Percentiles rank a stretch among this genome's conserved stretches.
phyloP scores from a whole-genome alignment of 169 alveolate genomes.

The Plasmodium berghei region DNA sequence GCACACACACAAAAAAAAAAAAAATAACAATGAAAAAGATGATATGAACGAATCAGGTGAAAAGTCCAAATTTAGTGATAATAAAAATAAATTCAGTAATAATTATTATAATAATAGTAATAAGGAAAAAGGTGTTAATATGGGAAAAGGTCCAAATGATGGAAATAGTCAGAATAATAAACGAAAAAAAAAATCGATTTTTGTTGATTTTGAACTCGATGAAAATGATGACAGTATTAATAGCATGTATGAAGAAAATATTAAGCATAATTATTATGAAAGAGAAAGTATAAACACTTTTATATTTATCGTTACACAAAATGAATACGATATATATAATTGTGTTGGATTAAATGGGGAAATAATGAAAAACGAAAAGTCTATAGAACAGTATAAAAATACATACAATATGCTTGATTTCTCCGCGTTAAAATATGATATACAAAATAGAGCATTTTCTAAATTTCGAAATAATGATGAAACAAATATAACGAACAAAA shows the following conservation, averaged over 20 bases:
- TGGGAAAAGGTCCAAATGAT: no score
- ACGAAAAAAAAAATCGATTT: not conserved
- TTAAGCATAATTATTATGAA: slow-evolving; percentile 58
- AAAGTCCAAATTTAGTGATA: not conserved
- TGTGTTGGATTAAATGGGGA: slow-evolving; percentile 76
- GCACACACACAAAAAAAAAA: not conserved
- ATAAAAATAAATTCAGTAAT: not conserved
- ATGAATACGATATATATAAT: slow-evolving; percentile 40
- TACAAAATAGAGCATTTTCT: not conserved
- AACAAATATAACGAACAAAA: no score
- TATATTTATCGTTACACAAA: slow-evolving; percentile 56
- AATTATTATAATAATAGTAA: no score
- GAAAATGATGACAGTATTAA: not conserved
- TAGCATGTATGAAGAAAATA: slow-evolving; percentile 41
- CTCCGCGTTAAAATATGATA: not conserved
- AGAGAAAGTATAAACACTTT: slow-evolving; percentile 49
- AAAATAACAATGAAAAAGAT: slow-evolving; percentile 3
- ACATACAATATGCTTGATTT: slow-evolving; percentile 58
- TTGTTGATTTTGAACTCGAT: not conserved
- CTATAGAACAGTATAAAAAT: slow-evolving; percentile 44
- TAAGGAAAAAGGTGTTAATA: not conserved
- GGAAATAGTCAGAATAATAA: not conserved
- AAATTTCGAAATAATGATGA: not conserved
- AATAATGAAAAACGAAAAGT: slow-evolving; percentile 70
- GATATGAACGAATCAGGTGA: slow-evolving; percentile 37